A percentile compares a stretch with the other conserved stretches of the same genome.
Conservation (phyloP, 2,329 filamentous ascomycete species). For the Didymella exigua region DNA sequence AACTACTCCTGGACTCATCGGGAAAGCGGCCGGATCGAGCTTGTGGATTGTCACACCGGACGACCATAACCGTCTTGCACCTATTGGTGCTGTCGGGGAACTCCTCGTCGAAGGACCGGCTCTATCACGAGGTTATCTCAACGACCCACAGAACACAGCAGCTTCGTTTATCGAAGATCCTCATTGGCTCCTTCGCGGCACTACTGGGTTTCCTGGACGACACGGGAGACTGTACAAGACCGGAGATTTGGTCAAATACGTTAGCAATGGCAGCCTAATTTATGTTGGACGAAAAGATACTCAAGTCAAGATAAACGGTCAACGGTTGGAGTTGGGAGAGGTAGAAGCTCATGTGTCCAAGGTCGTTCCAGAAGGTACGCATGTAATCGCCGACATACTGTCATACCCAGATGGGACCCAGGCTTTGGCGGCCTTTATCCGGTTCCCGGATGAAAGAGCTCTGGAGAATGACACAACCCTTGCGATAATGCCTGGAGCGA, state of each 20-base stretch:
- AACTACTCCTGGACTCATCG: constrained; percentile 37
- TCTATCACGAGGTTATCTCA: constrained; percentile 35
- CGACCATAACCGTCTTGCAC: constrained; percentile 26
- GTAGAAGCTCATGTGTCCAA: too few relatives aligned
- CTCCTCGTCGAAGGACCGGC: constrained; percentile 62
- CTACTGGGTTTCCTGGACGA: too few relatives aligned
- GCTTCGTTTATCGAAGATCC: too few relatives aligned
- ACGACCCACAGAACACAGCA: too few relatives aligned
- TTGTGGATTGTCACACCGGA: constrained; percentile 32
- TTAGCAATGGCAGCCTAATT: constrained; percentile 20
- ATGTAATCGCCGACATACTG: too few relatives aligned
- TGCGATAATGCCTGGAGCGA: too few relatives aligned
- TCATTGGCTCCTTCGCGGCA: too few relatives aligned
- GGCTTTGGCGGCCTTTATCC: too few relatives aligned
- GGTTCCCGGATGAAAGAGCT: too few relatives aligned
- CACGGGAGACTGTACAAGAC: constrained; percentile 32
- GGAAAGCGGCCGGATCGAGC: constrained; percentile 39
- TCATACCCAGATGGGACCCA: too few relatives aligned
- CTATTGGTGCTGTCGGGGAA: constrained; percentile 46
- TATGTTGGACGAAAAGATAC: constrained; percentile 29
- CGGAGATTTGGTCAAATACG: constrained; percentile 28
- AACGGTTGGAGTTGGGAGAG: constrained; percentile 28
- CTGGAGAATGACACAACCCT: too few relatives aligned
- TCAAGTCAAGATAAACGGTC: constrained; percentile 32
- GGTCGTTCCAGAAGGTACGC: too few relatives aligned